Evolutionary conservation across 257 asterid species (phyloP).

Genomic region (Marsdenia floribunda): DNA sequence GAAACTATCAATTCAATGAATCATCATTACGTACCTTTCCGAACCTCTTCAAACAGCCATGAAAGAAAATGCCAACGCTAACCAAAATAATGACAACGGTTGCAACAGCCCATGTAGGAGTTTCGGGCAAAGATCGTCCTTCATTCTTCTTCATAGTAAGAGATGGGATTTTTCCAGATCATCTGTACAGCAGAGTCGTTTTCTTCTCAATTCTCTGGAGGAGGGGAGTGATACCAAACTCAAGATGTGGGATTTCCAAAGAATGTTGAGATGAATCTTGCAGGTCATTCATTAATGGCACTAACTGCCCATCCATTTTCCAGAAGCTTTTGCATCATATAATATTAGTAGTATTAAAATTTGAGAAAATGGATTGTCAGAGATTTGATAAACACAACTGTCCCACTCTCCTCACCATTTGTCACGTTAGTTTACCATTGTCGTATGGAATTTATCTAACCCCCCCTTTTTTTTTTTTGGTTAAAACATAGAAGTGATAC

Average conservation of each 20-base stretch:
- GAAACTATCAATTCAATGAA: neutral
- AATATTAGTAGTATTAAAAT: neutral
- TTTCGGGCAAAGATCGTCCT: constrained; percentile 35
- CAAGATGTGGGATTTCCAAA: neutral
- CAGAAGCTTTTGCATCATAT: neutral
- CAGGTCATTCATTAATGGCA: constrained; percentile 15
- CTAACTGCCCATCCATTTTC: constrained; percentile 5
- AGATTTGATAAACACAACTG: constrained; percentile 21
- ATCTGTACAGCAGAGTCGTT: neutral
- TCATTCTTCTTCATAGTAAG: constrained; percentile 24
- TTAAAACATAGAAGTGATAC: too few species aligned
- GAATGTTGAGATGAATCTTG: neutral
- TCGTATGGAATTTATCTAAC: too few species aligned
- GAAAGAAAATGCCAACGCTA: constrained; percentile 31
- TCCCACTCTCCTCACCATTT: constrained; percentile 19
- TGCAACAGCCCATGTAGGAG: constrained; percentile 48
- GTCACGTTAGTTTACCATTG: neutral
- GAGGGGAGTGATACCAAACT: neutral
- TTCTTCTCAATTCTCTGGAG: neutral
- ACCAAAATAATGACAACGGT: constrained; percentile 32
- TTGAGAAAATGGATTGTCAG: constrained; percentile 25
- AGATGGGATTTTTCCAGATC: constrained; percentile 5
- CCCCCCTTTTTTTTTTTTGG: too few species aligned
- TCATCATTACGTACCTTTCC: constrained; percentile 21
- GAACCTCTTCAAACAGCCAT: constrained; percentile 31